Base-by-base conservation (phyloP, 192 early-diverging fungal species). In the Dissophora ornata region DNA sequence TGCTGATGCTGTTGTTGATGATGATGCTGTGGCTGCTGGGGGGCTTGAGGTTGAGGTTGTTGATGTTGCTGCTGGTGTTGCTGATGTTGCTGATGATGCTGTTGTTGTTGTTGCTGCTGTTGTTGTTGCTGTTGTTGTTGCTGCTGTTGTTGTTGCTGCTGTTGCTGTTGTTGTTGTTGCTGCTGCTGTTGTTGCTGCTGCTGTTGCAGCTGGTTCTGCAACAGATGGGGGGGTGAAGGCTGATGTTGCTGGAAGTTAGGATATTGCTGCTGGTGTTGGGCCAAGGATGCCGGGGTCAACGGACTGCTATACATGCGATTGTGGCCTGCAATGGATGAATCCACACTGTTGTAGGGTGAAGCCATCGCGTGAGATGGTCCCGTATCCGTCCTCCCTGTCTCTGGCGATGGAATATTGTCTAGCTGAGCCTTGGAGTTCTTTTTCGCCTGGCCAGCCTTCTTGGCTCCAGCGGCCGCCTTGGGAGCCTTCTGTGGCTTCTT, bases 251-350 rank as follows among this genome's bases (percentile, higher is more conserved):
- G 73, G 46, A 77, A 77, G 34, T 64, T 67, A 32, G 73, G 65
- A 40, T 77, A 77, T 45, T 77, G 73, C 45, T 77, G 73, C 19
- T 77, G 73, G 47, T 77, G 73, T 47, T 77, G 73, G 0, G 73
- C 63, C 25, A 77, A 55, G 0, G 64, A 48, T 12, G 59, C 65
- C 0, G 63, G 57, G 26, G 73, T 77, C 50, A 77, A 42, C 1
- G 62, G 22, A n/a, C 42, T 77, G 41, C 62, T 67, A 40, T 77
- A 77, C 47, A 67, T 52, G 25, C 73, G 73, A 30, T 57, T 67
- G 28, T 77, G 64, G 9, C 46, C 51, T 9, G 57, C 28, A 34
- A 77, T 49, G 26, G 73, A 48, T 13, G 73, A 47, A n/a, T 77
- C 58, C 52, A 77, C 26, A 24, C 38, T 54, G 29, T 50, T 54